Base-by-base conservation (phyloP, 306 rosid species). In the Rubus idaeus region DNA sequence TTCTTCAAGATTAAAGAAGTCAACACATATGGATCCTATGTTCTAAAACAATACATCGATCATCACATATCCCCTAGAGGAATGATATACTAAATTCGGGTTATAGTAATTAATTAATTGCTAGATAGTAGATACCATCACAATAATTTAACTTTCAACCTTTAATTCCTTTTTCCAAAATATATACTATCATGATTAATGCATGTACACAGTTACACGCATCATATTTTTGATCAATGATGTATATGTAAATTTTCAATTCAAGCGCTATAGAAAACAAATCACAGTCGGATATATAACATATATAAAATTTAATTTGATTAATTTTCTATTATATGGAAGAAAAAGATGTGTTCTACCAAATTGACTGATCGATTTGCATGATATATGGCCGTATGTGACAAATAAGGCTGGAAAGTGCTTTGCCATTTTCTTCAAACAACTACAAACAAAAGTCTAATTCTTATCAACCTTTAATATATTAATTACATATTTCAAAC, bases 21-120 rank as follows among this genome's bases (percentile, higher is more conserved):
- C 63, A 51, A 52, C 21, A 51, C 14, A 73, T 56, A 41, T 42
- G 67, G 35, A 45, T 73, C 76, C 76, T 35, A 39, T 64, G 69
- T 39, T 37, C 75, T 35, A 62, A 61, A 26, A 60, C 2, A 12
- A 17, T 65, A n/a, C n/a, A n/a, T n/a, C 8, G 12, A 39, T 23
- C 52, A 23, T 58, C 45, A 74, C 77, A 16, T 8, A 74, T 42
- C 17, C 16, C 57, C 68, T 57, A 30, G 45, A 74, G 20, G 68
- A 58, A 74, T 58, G 56, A 26, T 62, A 35, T 61, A 26, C 40
- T 56, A 55, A 5, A 4, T 57, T 30, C 2, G 35, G 3, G 3
- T 10, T 60, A 60, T 11, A 26, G 21, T 20, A 56, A 20, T 52
- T 18, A 20, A 53, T 9, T 11, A 57, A 9, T 5, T 21, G 16